Evolutionary conservation across 495 filamentous ascomycete genomes (phyloP).

Genomic region (Cudoniella acicularis): DNA sequence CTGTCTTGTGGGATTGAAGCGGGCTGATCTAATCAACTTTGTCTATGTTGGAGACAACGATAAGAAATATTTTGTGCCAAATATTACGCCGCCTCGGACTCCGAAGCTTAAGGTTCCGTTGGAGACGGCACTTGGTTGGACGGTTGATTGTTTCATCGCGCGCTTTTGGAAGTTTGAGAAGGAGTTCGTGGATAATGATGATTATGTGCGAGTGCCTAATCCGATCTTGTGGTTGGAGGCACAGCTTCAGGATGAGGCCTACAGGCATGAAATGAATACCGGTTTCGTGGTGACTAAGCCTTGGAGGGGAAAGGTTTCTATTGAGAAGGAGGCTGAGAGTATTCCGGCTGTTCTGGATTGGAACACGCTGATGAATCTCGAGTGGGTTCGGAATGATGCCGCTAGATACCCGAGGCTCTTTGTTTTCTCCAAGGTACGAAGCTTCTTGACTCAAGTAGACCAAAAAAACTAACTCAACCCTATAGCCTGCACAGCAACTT

Average conservation of each 20-base stretch:
- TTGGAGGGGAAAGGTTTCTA: neutral
- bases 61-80: neutral
- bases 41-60: neutral
- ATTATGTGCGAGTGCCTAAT: constrained; percentile 1
- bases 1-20: neutral
- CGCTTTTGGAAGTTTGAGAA: neutral
- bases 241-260: neutral
- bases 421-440: neutral
- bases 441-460: neutral
- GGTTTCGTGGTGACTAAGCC: neutral
- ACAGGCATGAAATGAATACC: neutral
- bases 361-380: neutral
- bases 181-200: neutral
- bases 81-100: neutral
- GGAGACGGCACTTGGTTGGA: neutral
- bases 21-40: neutral
- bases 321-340: neutral
- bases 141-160: constrained; percentile 7
- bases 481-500: neutral
- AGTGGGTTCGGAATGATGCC: neutral
- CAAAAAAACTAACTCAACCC: neutral
- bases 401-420: neutral
- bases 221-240: constrained; percentile 10
- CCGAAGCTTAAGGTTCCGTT: neutral
- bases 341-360: neutral